Evolutionary conservation across 2,329 filamentous ascomycete genomes (phyloP), one percentile per base, ranked within the genome.

Genomic region (Trichoderma polysporum): DNA sequence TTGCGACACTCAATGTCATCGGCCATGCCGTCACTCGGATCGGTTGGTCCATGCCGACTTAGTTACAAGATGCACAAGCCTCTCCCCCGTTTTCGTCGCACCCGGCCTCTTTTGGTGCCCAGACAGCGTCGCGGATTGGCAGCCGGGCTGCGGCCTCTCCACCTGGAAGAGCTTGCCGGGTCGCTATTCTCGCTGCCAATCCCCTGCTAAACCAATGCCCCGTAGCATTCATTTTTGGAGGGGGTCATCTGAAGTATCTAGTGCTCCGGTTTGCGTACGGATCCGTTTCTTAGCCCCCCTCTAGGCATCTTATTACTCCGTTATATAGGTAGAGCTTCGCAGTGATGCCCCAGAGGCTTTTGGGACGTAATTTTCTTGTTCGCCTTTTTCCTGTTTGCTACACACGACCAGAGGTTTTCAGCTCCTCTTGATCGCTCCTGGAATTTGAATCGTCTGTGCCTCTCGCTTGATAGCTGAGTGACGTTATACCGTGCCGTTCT

Each of bases 401-500:
- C 54, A 41, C 2, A 41, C 2, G 33, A 39, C n/a, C 33, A 50
- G 37, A 49, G 25, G 45, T 22, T n/a, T 19, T 6, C 41, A 29
- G 6, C 27, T 45, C 37, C 13, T 19, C 39, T 56, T 17, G 27
- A 37, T 33, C 64, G 29, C 57, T 60, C 19, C 57, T 37, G 64
- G 27, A 53, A 49, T 60, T 56, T 13, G 37, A 33, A 9, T 47
- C n/a, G n/a, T 41, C 47, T 56, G 61, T 45, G 33, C 50, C 60
- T 56, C 61, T 52, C 58, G 58, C 58, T 61, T 52, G 45, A 50
- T 27, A 27, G 61, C 61, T 56, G 61, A 33, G 61, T 64, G 61
- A 64, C 61, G 61, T 64, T 47, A n/a, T 54, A 47, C 37, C 61
- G 62, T 66, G 62, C 62, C 62, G 62, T 25, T 66, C 62, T 66